These are phyloP conservation scores for Alternaria conjuncta DNA, from an alignment of 2,329 filamentous ascomycete species.

Conservation along the genomic window DNA sequence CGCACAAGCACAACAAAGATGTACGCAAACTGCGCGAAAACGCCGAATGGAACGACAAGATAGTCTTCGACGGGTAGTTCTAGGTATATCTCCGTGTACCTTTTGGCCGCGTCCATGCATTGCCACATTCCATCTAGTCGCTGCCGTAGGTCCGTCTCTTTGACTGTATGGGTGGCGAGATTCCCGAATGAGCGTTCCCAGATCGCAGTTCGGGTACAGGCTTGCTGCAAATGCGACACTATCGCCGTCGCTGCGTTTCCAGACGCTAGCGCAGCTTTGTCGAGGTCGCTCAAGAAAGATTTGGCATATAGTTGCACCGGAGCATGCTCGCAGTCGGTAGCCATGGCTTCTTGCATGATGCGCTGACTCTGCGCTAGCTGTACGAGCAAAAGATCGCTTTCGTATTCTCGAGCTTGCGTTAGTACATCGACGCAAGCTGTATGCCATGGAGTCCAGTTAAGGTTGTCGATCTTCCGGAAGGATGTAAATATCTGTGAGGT, in stretches of 20 bases:
- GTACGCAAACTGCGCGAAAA: conserved; percentile 18
- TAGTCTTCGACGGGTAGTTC: background rate
- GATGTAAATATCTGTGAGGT: background rate
- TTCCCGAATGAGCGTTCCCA: conserved; percentile 4
- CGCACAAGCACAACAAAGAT: conserved; percentile 16
- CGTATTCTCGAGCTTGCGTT: background rate
- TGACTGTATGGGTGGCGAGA: background rate
- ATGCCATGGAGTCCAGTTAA: background rate
- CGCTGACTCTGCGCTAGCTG: background rate
- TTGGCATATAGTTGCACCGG: background rate
- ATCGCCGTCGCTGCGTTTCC: background rate
- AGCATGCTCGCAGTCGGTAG: background rate
- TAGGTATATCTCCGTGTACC: background rate
- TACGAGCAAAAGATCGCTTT: background rate
- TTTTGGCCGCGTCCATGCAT: background rate
- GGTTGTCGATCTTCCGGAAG: background rate
- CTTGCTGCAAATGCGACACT: background rate
- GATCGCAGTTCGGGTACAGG: conserved; percentile 1
- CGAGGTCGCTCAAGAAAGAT: background rate
- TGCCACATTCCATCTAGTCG: background rate
- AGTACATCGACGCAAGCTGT: background rate
- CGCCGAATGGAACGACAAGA: conserved; percentile 4
- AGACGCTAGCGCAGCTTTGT: background rate
- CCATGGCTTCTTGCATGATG: background rate
- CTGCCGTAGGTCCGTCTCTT: background rate